Conservation (phyloP, 805 yeast species). For the Scheffersomyces ergatensis region DNA sequence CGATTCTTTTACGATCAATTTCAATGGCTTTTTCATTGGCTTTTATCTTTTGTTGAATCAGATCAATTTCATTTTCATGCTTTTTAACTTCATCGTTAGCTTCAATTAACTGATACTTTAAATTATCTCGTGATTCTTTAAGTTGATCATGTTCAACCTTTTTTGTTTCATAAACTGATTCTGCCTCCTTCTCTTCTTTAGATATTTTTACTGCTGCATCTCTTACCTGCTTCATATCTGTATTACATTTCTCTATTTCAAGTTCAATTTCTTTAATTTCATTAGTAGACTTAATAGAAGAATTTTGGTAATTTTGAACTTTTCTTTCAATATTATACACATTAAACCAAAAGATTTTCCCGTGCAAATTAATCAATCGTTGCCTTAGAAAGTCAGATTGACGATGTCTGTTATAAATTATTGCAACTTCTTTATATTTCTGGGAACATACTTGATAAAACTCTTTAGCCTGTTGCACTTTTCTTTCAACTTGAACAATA, state of each 20-base stretch:
- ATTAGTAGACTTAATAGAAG: conserved; percentile 7
- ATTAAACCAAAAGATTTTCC: conserved; percentile 43
- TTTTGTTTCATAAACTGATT: conserved; percentile 9
- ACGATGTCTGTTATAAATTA: conserved; percentile 30
- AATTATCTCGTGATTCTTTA: conserved; percentile 5
- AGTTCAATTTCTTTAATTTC: conserved; percentile 13
- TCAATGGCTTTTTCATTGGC: conserved; percentile 18
- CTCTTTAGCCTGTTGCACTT: conserved; percentile 21
- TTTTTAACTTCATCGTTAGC: conserved; percentile 14
- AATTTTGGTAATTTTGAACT: conserved; percentile 12
- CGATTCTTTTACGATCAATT: conserved; percentile 37
- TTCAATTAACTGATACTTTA: background rate
- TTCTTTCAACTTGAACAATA: conserved; percentile 25
- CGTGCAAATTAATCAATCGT: conserved; percentile 31
- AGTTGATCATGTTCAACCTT: conserved; percentile 5
- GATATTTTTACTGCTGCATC: background rate
- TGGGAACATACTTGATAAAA: conserved; percentile 22
- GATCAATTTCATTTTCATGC: conserved; percentile 16
- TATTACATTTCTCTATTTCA: conserved; percentile 11
- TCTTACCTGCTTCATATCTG: background rate
- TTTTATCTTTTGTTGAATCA: conserved; percentile 15
- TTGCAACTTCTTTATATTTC: conserved; percentile 26
- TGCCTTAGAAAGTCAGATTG: conserved; percentile 32
- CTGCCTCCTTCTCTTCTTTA: conserved; percentile 6
- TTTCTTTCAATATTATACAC: conserved; percentile 28